Evolutionary conservation across 345 rosid species (phyloP), one percentile per base, ranked within the genome.

Genomic region (Pistacia integerrima): DNA sequence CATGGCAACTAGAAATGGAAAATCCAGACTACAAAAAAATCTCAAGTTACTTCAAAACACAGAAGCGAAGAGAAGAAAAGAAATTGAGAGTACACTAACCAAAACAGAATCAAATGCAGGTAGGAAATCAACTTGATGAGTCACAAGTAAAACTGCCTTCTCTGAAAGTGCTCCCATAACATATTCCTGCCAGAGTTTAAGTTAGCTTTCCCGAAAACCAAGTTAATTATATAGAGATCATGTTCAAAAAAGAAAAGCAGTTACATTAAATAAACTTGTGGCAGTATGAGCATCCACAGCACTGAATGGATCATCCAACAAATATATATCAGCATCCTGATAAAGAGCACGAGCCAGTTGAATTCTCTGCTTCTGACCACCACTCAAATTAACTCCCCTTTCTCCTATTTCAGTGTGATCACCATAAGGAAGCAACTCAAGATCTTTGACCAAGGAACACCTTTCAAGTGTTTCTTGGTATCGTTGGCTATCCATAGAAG

Each of bases 271-370:
- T 71, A 95, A 89, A 84, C 90, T 92, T 8, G 96, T 84, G 64
- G 99, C 99, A 52, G 99, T 95, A 59, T 93, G 91, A 22, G 98
- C 98, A 87, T 95, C 99, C 70, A 95, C 97, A 4, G 98, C 98
- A 76, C 99, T 95, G 72, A 95, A 95, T 9, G 99, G 98, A 86
- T 95, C 99, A 61, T 93, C 99, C 84, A 95, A 76, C 48, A 95
- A 93, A 72, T 95, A 95, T 44, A 92, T 88, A 78, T 95, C 99
- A 41, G 97, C 97, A 59, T 93, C 86, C 80, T 95, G 94, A 83
- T 95, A 95, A 38, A 95, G 93, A 28, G 99, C 98, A 73, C 97
- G 98, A 54, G 99, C 98, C 64, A 95, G 96, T 82, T 95, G 99
- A 84, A 95, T 90, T 77, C 97, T 78, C 87, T 95, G 99, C 79